Base-by-base conservation (phyloP, 345 rosid genomes). In the Aurinia saxatilis region DNA sequence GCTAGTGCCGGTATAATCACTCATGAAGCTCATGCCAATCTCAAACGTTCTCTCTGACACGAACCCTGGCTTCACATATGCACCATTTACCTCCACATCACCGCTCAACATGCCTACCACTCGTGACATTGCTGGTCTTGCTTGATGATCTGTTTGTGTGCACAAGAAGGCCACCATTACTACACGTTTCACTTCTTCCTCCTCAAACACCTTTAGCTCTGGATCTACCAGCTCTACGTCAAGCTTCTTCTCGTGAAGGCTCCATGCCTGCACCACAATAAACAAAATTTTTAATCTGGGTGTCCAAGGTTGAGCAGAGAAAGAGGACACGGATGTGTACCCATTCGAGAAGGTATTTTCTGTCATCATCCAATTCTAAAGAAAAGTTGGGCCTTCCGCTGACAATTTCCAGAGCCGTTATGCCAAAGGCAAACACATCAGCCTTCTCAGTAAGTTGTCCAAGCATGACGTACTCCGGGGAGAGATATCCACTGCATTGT, bases 401-500 rank as follows among this genome's bases (percentile, higher is more conserved):
- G 10, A 80, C 34, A 17, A 82, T 56, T 49, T 84, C 84, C 10
- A 84, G 38, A 55, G 74, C 80, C 17, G 82, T 74, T 13, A 82
- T 75, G 17, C 84, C 85, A 29, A 80, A 82, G 1, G 67, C 81
- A 68, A 78, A 82, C 36, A 78, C 84, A 57, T 80, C 82, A 11
- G 77, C 73, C 54, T 84, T 84, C 68, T 82, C 87, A 1, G 81
- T 82, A 1, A 78, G 86, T 57, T 73, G 82, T 6, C 84, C 81
- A 14, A 72, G 77, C 82, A 82, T 78, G 12, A 83, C 87, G 39
- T 82, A 82, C 72, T 82, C 84, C 1, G 85, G 91, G 1, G 85
- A 80, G 40, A 84, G 79, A 47, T 80, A 84, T 7, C 85, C 87
- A 15, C 74, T 74, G 23, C 38, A 30, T 50, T 29, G 38, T 50